Percentiles rank a stretch among this genome's conserved stretches.
Evolutionary conservation across 2,329 filamentous ascomycete species (phyloP).

Genomic region (Stenocarpella maydis): DNA sequence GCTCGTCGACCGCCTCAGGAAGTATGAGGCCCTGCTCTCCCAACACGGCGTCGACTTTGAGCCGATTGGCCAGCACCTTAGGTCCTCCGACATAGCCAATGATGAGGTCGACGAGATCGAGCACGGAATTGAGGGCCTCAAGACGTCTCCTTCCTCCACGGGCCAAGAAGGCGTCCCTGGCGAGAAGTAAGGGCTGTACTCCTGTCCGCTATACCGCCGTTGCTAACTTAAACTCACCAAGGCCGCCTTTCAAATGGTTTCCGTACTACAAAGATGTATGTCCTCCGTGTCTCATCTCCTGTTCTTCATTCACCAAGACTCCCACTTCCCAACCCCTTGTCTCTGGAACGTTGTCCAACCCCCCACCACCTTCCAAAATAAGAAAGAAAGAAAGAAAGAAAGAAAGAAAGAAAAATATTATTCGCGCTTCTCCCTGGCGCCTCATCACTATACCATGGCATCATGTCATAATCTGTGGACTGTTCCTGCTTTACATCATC

Average conservation of each 20-base stretch:
- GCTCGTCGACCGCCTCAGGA: conserved; percentile 72
- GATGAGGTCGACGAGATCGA: conserved; percentile 66
- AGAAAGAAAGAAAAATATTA: no score
- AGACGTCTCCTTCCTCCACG: conserved; percentile 59
- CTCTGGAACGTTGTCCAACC: not conserved
- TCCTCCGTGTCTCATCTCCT: conserved; percentile 24
- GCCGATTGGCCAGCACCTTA: conserved; percentile 64
- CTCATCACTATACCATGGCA: not conserved
- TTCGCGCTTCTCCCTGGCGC: not conserved
- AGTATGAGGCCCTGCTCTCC: conserved; percentile 72
- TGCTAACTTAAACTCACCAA: conserved; percentile 41
- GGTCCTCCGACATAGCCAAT: conserved; percentile 48
- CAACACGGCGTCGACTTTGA: conserved; percentile 76
- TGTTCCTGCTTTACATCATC: not conserved
- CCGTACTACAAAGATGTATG: conserved; percentile 61
- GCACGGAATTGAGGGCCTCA: conserved; percentile 62
- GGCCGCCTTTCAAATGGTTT: conserved; percentile 56
- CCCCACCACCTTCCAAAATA: no score
- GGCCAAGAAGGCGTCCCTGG: conserved; percentile 48
- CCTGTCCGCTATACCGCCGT: conserved; percentile 37
- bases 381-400: no score
- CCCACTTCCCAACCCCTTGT: not conserved
- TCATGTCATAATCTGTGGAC: not conserved
- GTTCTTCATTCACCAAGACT: not conserved
- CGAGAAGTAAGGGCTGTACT: conserved; percentile 40